These are phyloP conservation scores for Beta lomatogona DNA, from an alignment of 179 eudicot genomes.

Conservation along the genomic window DNA sequence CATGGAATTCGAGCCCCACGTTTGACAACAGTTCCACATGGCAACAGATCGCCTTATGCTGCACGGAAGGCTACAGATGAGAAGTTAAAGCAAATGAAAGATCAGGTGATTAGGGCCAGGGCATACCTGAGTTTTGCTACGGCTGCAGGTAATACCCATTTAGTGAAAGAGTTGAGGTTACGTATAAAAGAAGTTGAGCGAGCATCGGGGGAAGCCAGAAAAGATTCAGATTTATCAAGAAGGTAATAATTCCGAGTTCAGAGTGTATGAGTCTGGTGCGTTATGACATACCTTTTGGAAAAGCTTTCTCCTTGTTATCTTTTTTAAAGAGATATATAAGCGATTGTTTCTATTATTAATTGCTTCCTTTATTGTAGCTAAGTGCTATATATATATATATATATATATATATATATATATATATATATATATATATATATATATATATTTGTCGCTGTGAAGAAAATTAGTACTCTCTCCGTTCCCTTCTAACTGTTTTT, in stretches of 20 bases:
- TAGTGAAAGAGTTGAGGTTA: constrained; percentile 74
- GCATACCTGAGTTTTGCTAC: constrained; percentile 73
- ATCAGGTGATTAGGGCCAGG: constrained; percentile 86
- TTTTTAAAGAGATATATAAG: neutral
- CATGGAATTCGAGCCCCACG: constrained; percentile 27
- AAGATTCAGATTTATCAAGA: constrained; percentile 67
- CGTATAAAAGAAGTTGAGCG: constrained; percentile 81
- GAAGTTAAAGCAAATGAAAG: constrained; percentile 78
- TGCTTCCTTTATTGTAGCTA: neutral
- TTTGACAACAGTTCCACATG: constrained; percentile 22
- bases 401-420: too few relatives aligned
- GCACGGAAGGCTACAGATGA: constrained; percentile 47
- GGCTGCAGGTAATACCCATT: constrained; percentile 56
- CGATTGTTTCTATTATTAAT: neutral
- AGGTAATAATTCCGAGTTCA: constrained; percentile 40
- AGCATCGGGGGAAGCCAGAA: constrained; percentile 58
- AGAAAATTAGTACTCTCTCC: neutral
- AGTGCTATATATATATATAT: neutral
- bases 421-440: too few relatives aligned
- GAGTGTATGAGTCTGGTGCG: neutral
- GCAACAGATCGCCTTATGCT: constrained; percentile 28
- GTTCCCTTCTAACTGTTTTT: neutral
- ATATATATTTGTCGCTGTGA: neutral
- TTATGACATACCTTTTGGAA: neutral
- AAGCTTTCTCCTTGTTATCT: neutral